Conservation (phyloP, 2,329 filamentous ascomycete species). For the Pseudogymnoascus sp. region DNA sequence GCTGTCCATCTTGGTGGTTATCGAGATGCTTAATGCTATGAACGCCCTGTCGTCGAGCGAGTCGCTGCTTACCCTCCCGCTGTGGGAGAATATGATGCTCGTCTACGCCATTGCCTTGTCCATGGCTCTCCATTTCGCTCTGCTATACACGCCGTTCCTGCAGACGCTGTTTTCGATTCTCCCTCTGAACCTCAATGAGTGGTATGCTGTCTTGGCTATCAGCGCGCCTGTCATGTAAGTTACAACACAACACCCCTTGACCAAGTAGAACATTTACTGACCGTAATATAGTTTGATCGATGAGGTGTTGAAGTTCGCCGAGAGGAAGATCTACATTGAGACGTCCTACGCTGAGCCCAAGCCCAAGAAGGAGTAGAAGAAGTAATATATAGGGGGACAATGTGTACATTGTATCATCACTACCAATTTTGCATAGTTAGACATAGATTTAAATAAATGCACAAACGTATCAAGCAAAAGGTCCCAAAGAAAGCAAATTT, state of each 20-base stretch:
- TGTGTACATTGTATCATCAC: constrained; percentile 1
- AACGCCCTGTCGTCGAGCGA: constrained; percentile 95
- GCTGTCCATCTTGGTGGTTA: constrained; percentile 85
- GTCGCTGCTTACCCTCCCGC: constrained; percentile 80
- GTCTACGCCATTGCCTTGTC: constrained; percentile 89
- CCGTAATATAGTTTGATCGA: constrained; percentile 48
- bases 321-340: constrained; percentile 43
- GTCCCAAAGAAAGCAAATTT: background rate
- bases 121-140: constrained; percentile 89
- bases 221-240: constrained; percentile 89
- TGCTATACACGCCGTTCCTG: constrained; percentile 85
- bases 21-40: constrained; percentile 99
- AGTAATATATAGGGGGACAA: background rate
- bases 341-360: constrained; percentile 22
- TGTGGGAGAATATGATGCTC: constrained; percentile 99
- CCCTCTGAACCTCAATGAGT: constrained; percentile 77
- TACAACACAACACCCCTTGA: background rate
- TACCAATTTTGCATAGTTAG: background rate
- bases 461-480: background rate
- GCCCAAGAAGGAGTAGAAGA: constrained; percentile 21
- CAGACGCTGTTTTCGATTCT: constrained; percentile 86
- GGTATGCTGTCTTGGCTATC: constrained; percentile 82
- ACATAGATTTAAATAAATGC: constrained; percentile 2
- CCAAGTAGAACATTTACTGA: background rate
- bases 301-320: constrained; percentile 56